Base-by-base conservation (phyloP, 2,329 filamentous ascomycete genomes). In the Colletotrichum trifolii region DNA sequence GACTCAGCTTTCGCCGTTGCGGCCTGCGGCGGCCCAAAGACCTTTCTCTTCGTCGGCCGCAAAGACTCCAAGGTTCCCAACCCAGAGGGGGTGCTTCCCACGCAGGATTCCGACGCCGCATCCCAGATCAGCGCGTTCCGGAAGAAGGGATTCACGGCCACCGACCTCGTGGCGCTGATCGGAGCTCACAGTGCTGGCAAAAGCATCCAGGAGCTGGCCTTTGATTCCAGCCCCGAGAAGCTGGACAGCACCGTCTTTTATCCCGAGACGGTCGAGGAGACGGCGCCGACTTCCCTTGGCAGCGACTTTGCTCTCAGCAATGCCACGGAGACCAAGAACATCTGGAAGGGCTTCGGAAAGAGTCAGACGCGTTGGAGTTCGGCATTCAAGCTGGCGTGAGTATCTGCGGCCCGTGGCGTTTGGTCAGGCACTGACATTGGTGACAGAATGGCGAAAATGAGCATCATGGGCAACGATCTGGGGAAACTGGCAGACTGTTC, bases 341-440 rank as follows among this genome's bases (percentile, higher is more conserved):
- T 57, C 2, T 62, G 53, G 59, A 62, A 52, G 36, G 34, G 53
- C 3, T 62, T 52, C 12, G 59, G 59, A 8, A 33, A 45, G 10
- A 62, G 59, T 38, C 59, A 62, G 13, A 42, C 59, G 4, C 45
- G 46, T 6, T 57, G 59, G 59, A 52, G 57, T 8, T 34, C 53
- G 5, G 59, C 59, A 7, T 62, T 62, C 46, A 62, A 57, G 34
- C 39, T 62, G 6, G 59, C 59, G 59, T 62, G 17, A 62, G 59
- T 57, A 2, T 10, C 1, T 2, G 4, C 11, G 3, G 43, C 6
- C 43, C 3, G 6, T 15, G 9, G 11, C 3, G 2, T 9, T 3
- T 4, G 56, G 6, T 12, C 6, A 8, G 15, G 17, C 2, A 34
- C 52, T 61, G 11, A 61, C 13, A 8, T 43, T 12, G 6, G 9